phyloP scores from a whole-genome alignment of 2,329 filamentous ascomycete genomes.

The Ambrosiella beaveri region DNA sequence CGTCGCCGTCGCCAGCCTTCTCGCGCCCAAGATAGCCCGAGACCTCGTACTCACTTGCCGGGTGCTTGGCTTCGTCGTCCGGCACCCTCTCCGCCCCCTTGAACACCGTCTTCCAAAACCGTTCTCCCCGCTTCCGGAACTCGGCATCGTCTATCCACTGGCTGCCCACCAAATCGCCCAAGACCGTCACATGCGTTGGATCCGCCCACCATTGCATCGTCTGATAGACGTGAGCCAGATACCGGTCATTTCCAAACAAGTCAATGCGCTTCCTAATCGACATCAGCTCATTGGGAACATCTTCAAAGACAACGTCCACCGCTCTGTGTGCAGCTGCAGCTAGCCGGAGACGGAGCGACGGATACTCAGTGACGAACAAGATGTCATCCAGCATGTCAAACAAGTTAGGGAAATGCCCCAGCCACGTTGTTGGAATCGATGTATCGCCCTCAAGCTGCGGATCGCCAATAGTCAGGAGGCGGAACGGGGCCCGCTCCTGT shows the following conservation, averaged over 20 bases:
- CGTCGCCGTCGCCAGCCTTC: slow-evolving; percentile 16
- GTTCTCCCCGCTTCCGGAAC: slow-evolving; percentile 52
- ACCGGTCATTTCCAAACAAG: slow-evolving; percentile 83
- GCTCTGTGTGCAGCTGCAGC: slow-evolving; percentile 38
- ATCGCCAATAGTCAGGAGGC: slow-evolving; percentile 75
- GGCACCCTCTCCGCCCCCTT: slow-evolving; percentile 46
- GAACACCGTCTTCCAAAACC: slow-evolving; percentile 74
- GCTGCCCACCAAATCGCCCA: slow-evolving; percentile 83
- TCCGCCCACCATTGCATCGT: slow-evolving; percentile 66
- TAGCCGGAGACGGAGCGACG: slow-evolving; percentile 33
- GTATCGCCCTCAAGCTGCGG: slow-evolving; percentile 89
- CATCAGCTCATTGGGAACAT: slow-evolving; percentile 49
- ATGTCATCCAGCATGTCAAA: slow-evolving; percentile 29
- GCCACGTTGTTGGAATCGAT: slow-evolving; percentile 47
- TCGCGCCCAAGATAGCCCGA: slow-evolving; percentile 30
- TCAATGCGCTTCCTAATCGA: slow-evolving; percentile 67
- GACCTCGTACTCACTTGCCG: slow-evolving; percentile 31
- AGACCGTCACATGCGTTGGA: slow-evolving; percentile 73
- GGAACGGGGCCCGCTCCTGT: slow-evolving; percentile 47
- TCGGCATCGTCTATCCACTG: slow-evolving; percentile 86
- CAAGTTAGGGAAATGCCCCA: slow-evolving; percentile 37
- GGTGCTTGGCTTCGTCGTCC: slow-evolving; percentile 33
- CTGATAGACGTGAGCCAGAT: slow-evolving; percentile 82
- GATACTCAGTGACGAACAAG: slow-evolving; percentile 28
- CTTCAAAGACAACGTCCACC: slow-evolving; percentile 45